Base-by-base conservation (phyloP, 345 rosid genomes). In the Mallotus nudiflorus region DNA sequence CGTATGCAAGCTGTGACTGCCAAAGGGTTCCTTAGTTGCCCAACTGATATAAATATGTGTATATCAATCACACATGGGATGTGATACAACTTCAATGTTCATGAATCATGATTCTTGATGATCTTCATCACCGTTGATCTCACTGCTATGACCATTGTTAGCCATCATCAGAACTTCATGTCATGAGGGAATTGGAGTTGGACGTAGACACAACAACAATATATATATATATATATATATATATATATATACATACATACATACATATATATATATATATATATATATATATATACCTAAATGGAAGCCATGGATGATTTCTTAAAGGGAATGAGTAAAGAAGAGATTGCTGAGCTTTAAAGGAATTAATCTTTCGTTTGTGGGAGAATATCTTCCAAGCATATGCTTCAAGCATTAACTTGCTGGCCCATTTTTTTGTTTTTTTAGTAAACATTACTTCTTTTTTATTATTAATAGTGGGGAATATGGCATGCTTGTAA, bases 21-120 rank as follows among this genome's bases (percentile, higher is more conserved):
- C 82, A 76, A 78, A 83, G 82, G 84, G 50, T 76, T n/a, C 65
- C 31, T 28, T 22, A 76, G 86, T 80, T 83, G 82, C 86, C 84
- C 84, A 80, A 70, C 62, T 35, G 65, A 13, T 73, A 25, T 42
- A 42, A 4, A 42, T 8, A 42, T 8, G 9, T 12, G 9, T 42
- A 61, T 11, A 46, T 49, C 53, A 42, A 42, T 53, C 29, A 63
- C n/a, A 33, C 29, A 49, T 9, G 52, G 3, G 49, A 2, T 35
- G 52, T 6, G 49, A 2, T 35, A 15, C 68, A 60, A 20, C 58
- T 37, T 65, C 51, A 72, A 24, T 57, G 7, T 16, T 58, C n/a
- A n/a, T 1, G 65, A 71, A 18, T 3, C 54, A n/a, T 1, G 65
- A 71, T 22, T 3, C 54, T 51, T 29, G 27, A 3, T 12, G 42